Evolutionary conservation across 768 basidiomycete genomes (phyloP).

Genomic region (Rhodotorula graminis): DNA sequence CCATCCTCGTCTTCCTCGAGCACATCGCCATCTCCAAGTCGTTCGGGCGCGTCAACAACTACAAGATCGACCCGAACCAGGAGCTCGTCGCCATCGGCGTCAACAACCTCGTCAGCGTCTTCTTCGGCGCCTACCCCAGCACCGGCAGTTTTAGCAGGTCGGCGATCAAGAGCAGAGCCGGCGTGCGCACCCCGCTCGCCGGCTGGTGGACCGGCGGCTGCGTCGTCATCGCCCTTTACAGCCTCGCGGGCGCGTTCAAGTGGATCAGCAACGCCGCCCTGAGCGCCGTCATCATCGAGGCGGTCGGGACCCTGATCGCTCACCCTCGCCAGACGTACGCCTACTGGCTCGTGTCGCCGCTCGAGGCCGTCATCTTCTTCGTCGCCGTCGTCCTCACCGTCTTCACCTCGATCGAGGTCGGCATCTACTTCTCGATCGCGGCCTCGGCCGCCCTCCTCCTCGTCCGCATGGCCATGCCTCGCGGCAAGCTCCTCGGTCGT

Average conservation of each 20-base stretch:
- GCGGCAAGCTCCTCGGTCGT: slow-evolving; percentile 83
- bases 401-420: slow-evolving; percentile 85
- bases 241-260: slow-evolving; percentile 25
- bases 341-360: slow-evolving; percentile 88
- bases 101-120: slow-evolving; percentile 55
- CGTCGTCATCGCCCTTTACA: slow-evolving; percentile 11
- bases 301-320: slow-evolving; percentile 62
- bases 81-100: slow-evolving; percentile 54
- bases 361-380: slow-evolving; percentile 55
- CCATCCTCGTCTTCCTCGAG: slow-evolving; percentile 60
- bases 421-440: slow-evolving; percentile 58
- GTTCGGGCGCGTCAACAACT: slow-evolving; percentile 89
- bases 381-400: slow-evolving; percentile 59
- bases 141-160: slow-evolving; percentile 97
- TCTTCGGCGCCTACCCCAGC: slow-evolving; percentile 83
- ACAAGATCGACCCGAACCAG: slow-evolving; percentile 73
- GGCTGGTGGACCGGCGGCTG: slow-evolving; percentile 64
- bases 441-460: slow-evolving; percentile 76
- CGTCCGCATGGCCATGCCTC: slow-evolving; percentile 77
- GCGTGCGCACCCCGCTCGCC: slow-evolving; percentile 86
- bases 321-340: slow-evolving; percentile 73
- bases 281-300: slow-evolving; percentile 74
- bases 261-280: slow-evolving; percentile 54
- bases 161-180: slow-evolving; percentile 88
- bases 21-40: slow-evolving; percentile 90